Conservation (phyloP, 257 asterid species). For the Solanum raphanifolium region DNA sequence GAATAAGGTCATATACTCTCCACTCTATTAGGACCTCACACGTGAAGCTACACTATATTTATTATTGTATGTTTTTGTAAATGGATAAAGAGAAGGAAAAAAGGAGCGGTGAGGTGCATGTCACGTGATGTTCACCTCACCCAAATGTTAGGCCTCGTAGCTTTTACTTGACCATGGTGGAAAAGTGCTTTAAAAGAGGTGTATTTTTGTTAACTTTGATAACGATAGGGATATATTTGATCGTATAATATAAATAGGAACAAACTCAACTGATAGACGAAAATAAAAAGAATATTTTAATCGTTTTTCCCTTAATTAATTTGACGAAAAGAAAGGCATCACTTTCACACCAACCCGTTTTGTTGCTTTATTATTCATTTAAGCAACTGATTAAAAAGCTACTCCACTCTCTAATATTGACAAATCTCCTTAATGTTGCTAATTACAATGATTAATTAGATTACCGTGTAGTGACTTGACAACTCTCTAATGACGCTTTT, state of each 20-base stretch:
- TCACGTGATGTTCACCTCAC: background rate
- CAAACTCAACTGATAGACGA: accelerated
- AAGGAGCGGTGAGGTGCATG: background rate
- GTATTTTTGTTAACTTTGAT: too few relatives aligned
- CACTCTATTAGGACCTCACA: background rate
- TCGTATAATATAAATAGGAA: too few relatives aligned
- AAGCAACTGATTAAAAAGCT: background rate
- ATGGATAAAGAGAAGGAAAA: background rate
- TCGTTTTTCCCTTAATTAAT: background rate
- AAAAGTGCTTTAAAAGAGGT: too few relatives aligned
- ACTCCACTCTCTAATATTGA: background rate
- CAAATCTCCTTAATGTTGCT: background rate
- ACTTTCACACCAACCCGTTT: background rate
- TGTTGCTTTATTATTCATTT: background rate
- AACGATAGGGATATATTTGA: too few relatives aligned
- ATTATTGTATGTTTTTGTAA: background rate
- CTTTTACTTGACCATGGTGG: too few relatives aligned
- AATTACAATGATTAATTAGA: background rate
- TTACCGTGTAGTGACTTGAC: background rate
- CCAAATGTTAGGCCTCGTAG: background rate
- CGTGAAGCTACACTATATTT: too few relatives aligned
- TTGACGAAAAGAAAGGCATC: background rate
- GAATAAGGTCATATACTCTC: background rate
- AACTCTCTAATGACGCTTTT: background rate
- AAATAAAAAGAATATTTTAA: too few relatives aligned